Conservation (phyloP, 345 rosid species). For the Raphanus sativus region DNA sequence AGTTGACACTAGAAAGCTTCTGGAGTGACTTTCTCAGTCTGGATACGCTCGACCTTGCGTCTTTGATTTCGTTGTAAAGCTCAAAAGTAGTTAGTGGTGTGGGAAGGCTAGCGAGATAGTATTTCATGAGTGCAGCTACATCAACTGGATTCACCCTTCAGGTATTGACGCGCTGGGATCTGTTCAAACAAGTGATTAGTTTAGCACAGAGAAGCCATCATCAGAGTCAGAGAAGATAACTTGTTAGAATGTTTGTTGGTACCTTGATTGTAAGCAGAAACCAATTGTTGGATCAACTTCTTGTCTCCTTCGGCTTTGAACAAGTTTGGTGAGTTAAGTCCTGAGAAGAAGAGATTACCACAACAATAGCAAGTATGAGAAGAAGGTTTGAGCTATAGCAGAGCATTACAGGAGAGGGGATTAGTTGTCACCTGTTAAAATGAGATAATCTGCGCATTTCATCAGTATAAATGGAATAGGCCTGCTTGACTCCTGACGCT, state of each 20-base stretch:
- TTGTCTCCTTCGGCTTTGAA: conserved; percentile 84
- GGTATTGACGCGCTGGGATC: conserved; percentile 72
- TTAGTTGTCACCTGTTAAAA: conserved; percentile 61
- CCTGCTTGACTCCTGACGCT: conserved; percentile 64
- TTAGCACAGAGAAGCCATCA: background rate
- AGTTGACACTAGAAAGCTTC: conserved; percentile 80
- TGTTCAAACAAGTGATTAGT: conserved; percentile 33
- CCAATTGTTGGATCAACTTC: conserved; percentile 70
- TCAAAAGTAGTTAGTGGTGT: conserved; percentile 81
- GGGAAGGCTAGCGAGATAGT: conserved; percentile 92
- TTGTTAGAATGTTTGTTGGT: conserved; percentile 9
- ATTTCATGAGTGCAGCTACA: conserved; percentile 77
- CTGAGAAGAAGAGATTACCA: conserved; percentile 37
- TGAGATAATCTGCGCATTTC: conserved; percentile 81
- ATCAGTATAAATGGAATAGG: conserved; percentile 69
- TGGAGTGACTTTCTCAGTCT: conserved; percentile 68
- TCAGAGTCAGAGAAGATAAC: conserved; percentile 3
- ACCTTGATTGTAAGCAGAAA: conserved; percentile 81
- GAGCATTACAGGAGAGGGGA: background rate
- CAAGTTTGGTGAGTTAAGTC: conserved; percentile 64
- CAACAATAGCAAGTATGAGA: background rate
- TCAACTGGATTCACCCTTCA: conserved; percentile 69
- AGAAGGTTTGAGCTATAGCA: background rate
- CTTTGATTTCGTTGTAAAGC: conserved; percentile 72
- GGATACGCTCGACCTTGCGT: conserved; percentile 64